These are phyloP conservation scores for Chalciporus pseudorubinellus DNA, from an alignment of 768 basidiomycete genomes.

Conservation along the genomic window DNA sequence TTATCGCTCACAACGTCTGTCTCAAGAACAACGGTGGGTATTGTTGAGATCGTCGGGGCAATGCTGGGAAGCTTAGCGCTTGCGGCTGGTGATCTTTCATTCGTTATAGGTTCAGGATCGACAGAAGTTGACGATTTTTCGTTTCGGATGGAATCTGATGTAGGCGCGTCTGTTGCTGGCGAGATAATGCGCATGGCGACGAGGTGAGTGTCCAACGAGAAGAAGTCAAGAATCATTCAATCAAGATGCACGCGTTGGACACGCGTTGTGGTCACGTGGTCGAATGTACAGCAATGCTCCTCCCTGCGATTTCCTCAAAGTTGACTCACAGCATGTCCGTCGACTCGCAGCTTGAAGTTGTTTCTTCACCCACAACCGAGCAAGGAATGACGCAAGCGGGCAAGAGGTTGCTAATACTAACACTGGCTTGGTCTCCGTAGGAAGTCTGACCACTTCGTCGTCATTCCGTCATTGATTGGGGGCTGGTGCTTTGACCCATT, in stretches of 20 bases:
- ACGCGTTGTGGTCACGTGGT: slow-evolving; percentile 13
- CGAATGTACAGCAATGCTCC: no score
- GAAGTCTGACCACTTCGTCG: no score
- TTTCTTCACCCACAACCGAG: no score
- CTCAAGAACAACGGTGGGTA: slow-evolving; percentile 49
- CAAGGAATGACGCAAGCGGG: no score
- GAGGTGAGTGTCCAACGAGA: not conserved
- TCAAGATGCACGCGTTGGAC: not conserved
- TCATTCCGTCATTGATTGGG: no score
- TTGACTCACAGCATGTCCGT: no score
- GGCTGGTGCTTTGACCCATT: no score
- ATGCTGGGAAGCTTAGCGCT: not conserved
- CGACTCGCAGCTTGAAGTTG: no score
- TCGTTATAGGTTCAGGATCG: not conserved
- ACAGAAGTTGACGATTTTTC: not conserved
- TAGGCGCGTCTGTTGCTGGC: not conserved
- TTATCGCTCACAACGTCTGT: slow-evolving; percentile 50
- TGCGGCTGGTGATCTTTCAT: not conserved
- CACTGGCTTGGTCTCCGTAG: no score
- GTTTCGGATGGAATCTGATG: not conserved
- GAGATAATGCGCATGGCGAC: not conserved
- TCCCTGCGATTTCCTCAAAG: no score
- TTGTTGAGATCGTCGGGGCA: slow-evolving; percentile 6
- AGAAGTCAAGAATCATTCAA: not conserved
- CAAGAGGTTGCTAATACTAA: no score